Conservation (phyloP, 1,139 yeast species). For the Saccharomycopsis hybrid region DNA sequence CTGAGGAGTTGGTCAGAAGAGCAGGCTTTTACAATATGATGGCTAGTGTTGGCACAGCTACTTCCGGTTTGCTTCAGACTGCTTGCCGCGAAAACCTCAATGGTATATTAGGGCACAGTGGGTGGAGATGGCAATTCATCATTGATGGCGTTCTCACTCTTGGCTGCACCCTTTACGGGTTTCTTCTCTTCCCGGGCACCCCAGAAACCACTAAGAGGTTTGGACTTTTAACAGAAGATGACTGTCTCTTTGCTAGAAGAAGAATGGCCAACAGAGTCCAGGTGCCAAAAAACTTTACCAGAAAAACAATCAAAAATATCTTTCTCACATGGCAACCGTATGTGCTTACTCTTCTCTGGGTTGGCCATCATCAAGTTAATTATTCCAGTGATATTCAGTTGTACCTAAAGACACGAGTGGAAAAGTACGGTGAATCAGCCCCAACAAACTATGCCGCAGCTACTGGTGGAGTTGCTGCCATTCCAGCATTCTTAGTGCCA, state of each 20-base stretch:
- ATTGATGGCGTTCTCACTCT: slow-evolving; percentile 59
- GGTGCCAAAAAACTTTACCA: not conserved
- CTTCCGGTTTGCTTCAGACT: slow-evolving; percentile 59
- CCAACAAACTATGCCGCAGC: not conserved
- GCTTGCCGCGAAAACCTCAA: slow-evolving; percentile 44
- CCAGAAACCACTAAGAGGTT: slow-evolving; percentile 36
- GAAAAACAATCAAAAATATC: not conserved
- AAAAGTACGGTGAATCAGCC: not conserved
- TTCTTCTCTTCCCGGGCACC: slow-evolving; percentile 61
- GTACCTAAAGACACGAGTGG: not conserved
- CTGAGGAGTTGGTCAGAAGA: slow-evolving; percentile 53
- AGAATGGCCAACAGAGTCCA: slow-evolving; percentile 33
- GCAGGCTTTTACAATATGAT: slow-evolving; percentile 57
- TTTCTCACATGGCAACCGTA: not conserved
- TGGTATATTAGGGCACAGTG: slow-evolving; percentile 43
- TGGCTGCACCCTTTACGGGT: slow-evolving; percentile 55
- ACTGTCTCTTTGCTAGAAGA: slow-evolving; percentile 49
- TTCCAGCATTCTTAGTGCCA: not conserved
- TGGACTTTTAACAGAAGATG: slow-evolving; percentile 46
- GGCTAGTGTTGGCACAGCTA: slow-evolving; percentile 52
- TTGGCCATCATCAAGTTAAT: not conserved
- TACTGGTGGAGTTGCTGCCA: not conserved
- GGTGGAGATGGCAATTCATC: slow-evolving; percentile 74
- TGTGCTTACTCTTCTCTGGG: not conserved
- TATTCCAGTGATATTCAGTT: not conserved